Percentiles rank a stretch among this genome's conserved stretches.
phyloP scores from a whole-genome alignment of 768 basidiomycete species.

The Hydnum rufescens region DNA sequence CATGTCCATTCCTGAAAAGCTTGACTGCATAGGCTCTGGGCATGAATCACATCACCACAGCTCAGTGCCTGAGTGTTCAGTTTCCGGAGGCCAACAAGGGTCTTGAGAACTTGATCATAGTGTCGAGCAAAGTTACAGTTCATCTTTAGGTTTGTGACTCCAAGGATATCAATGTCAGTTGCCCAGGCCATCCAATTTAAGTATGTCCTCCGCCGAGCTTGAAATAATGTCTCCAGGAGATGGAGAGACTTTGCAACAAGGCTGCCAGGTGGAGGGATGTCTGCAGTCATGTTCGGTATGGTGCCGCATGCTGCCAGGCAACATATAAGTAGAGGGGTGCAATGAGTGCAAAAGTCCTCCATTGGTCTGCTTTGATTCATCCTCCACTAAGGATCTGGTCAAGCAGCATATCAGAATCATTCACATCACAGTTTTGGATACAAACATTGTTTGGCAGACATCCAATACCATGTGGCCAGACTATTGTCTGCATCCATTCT shows the following conservation, averaged over 20 bases:
- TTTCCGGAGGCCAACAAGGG: background rate
- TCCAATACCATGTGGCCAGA: background rate
- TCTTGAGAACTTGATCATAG: background rate
- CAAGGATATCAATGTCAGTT: no score
- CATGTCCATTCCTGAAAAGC: background rate
- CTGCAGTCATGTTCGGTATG: no score
- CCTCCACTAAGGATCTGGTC: background rate
- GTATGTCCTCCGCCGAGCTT: no score
- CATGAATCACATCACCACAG: background rate
- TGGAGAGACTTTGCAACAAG: no score
- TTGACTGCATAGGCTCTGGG: background rate
- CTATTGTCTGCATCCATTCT: no score
- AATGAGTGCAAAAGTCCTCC: background rate
- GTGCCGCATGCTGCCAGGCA: background rate
- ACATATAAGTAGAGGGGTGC: background rate
- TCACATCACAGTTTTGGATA: background rate
- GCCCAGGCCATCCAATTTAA: no score
- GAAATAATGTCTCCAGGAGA: no score
- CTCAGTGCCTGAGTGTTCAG: background rate
- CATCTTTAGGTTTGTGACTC: no score
- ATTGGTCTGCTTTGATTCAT: background rate
- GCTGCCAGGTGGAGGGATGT: no score
- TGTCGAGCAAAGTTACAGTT: background rate
- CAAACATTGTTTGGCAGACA: background rate
- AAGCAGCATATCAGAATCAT: background rate